These are phyloP conservation scores for Alternaria conjuncta DNA, from an alignment of 2,329 filamentous ascomycete genomes.

Conservation along the genomic window DNA sequence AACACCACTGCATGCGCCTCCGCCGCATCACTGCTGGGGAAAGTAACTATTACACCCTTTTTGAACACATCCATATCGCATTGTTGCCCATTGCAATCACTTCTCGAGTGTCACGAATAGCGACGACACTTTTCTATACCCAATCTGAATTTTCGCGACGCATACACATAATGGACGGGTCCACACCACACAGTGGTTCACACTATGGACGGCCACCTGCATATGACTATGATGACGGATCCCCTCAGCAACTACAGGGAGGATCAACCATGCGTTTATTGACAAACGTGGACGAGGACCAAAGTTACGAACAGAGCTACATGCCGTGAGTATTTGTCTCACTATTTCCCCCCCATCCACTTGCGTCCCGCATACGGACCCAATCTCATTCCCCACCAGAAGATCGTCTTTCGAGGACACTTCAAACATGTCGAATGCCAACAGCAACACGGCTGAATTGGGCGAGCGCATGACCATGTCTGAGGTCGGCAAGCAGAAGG, in stretches of 20 bases:
- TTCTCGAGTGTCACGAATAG: constrained; percentile 7
- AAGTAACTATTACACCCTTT: constrained; percentile 17
- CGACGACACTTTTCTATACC: neutral
- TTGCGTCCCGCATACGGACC: constrained; percentile 28
- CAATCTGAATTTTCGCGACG: constrained; percentile 2
- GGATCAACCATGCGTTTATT: constrained; percentile 59
- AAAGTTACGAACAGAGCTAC: constrained; percentile 50
- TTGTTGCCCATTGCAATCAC: constrained; percentile 17
- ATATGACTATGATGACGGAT: constrained; percentile 53
- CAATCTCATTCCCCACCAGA: constrained; percentile 30
- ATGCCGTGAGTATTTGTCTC: constrained; percentile 51
- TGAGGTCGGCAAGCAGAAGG: constrained; percentile 39
- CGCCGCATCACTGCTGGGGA: constrained; percentile 6
- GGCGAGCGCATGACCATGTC: constrained; percentile 34
- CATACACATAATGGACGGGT: constrained; percentile 38
- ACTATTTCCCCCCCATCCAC: constrained; percentile 29
- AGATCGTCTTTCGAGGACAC: constrained; percentile 38
- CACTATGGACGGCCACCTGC: constrained; percentile 53
- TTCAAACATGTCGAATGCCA: constrained; percentile 42
- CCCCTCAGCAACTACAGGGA: constrained; percentile 45
- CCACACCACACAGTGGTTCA: constrained; percentile 41
- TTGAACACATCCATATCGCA: constrained; percentile 24
- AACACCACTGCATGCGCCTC: constrained; percentile 11
- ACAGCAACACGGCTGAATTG: constrained; percentile 44
- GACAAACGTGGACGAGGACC: constrained; percentile 53